Percentiles rank a stretch among this genome's conserved stretches.
These are phyloP conservation scores for Glebionis coronaria DNA, from an alignment of 129 eudicot species.

Conservation along the genomic window DNA sequence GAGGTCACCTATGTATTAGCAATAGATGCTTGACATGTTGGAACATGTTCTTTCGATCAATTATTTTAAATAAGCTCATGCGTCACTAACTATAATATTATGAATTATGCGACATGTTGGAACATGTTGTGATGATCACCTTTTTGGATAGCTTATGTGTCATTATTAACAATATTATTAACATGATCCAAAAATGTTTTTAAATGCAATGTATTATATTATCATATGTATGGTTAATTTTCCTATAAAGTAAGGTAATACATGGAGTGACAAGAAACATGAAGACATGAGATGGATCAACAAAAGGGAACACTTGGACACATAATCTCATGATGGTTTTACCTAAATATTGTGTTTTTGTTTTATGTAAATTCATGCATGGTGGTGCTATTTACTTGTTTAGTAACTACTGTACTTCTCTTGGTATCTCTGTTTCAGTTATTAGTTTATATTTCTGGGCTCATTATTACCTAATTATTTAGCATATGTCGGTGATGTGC, in stretches of 20 bases:
- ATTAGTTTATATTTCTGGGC: background rate
- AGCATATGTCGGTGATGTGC: background rate
- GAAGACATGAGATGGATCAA: slow-evolving; percentile 27
- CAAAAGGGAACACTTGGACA: slow-evolving; percentile 25
- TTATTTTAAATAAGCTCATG: background rate
- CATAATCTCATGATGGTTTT: slow-evolving; percentile 23
- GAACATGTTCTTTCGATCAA: slow-evolving; percentile 18
- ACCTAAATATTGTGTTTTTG: slow-evolving; percentile 30
- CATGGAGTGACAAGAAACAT: slow-evolving; percentile 26
- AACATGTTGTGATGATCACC: slow-evolving; percentile 18
- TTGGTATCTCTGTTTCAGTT: slow-evolving; percentile 15
- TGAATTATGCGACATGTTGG: slow-evolving; percentile 25
- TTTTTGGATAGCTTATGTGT: background rate
- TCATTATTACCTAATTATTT: background rate
- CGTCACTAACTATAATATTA: background rate
- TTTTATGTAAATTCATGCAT: slow-evolving; percentile 15
- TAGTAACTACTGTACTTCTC: background rate
- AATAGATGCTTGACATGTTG: slow-evolving; percentile 19
- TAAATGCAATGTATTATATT: slow-evolving; percentile 20
- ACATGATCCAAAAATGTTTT: background rate
- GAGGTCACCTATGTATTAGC: background rate
- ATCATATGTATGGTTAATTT: background rate
- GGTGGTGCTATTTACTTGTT: slow-evolving; percentile 3
- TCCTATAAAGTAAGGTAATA: slow-evolving; percentile 23
- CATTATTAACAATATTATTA: slow-evolving; percentile 1